phyloP scores from a whole-genome alignment of 805 yeast species.

The Yamadazyma endophytica region DNA sequence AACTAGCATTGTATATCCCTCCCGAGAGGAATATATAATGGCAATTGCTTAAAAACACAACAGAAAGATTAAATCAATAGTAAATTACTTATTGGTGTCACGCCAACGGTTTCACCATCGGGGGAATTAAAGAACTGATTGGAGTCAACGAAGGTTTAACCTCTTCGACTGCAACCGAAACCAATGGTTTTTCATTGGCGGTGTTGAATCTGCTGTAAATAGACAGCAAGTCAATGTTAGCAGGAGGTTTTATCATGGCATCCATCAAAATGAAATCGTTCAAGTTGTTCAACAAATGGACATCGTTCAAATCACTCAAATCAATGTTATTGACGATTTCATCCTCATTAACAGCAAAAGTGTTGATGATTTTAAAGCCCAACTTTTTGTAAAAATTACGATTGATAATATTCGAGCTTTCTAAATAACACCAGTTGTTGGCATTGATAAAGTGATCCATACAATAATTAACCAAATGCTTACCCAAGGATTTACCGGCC shows the following conservation, averaged over 20 bases:
- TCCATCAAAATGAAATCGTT: constrained; percentile 15
- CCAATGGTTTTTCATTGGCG: too few relatives aligned
- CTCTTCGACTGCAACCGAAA: constrained; percentile 1
- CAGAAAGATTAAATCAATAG: constrained; percentile 8
- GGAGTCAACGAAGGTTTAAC: too few relatives aligned
- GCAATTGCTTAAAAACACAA: constrained; percentile 14
- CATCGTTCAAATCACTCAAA: constrained; percentile 10
- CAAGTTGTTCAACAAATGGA: constrained; percentile 9
- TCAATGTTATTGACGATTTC: constrained; percentile 12
- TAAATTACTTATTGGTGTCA: too few relatives aligned
- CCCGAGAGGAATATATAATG: constrained; percentile 9
- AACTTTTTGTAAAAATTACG: constrained; percentile 50
- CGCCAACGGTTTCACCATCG: too few relatives aligned
- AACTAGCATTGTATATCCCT: constrained; percentile 13
- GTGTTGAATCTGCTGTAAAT: too few relatives aligned
- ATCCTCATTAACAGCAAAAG: constrained; percentile 23
- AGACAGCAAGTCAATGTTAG: constrained; percentile 8
- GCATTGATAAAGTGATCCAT: constrained; percentile 43
- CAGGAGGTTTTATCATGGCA: constrained; percentile 17
- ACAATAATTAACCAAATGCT: constrained; percentile 47
- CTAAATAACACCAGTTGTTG: constrained; percentile 43
- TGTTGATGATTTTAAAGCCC: constrained; percentile 40
- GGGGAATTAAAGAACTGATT: too few relatives aligned
- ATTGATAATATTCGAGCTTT: constrained; percentile 53
- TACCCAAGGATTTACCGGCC: constrained; percentile 57